Conservation (phyloP, 257 asterid species). For the Scutellaria barbata region DNA sequence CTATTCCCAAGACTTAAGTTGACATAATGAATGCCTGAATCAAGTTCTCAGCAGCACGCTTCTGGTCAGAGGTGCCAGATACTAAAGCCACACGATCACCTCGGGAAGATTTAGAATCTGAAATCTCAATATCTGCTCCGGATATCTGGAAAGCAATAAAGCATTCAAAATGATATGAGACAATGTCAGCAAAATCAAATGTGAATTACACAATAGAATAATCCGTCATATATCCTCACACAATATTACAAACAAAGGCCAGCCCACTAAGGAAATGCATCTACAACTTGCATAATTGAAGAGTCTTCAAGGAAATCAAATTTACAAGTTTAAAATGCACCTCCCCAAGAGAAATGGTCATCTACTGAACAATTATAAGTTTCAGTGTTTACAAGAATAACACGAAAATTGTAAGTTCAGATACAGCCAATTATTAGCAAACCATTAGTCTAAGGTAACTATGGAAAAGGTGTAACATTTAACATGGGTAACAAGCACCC, state of each 20-base stretch:
- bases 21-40: constrained; percentile 95
- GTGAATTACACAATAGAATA: constrained; percentile 12
- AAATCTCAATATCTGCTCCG: constrained; percentile 83
- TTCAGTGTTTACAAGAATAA: too few species aligned
- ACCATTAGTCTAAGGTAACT: too few species aligned
- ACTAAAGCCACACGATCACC: constrained; percentile 88
- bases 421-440: too few species aligned
- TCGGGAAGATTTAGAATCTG: constrained; percentile 79
- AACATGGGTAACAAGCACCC: too few species aligned
- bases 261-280: constrained; percentile 1
- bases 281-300: not conserved
- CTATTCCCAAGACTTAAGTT: constrained; percentile 53
- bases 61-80: constrained; percentile 88
- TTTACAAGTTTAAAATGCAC: constrained; percentile 1
- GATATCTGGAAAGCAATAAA: constrained; percentile 77
- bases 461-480: too few species aligned
- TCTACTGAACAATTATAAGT: too few species aligned
- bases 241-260: not conserved
- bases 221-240: not conserved
- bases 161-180: constrained; percentile 31
- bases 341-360: not conserved
- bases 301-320: not conserved
- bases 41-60: constrained; percentile 93
- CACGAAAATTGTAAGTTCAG: too few species aligned
- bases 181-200: constrained; percentile 18